Evolutionary conservation across 106 monocot species (phyloP), one percentile per base, ranked within the genome.

Genomic region (Iris macrosiphon): DNA sequence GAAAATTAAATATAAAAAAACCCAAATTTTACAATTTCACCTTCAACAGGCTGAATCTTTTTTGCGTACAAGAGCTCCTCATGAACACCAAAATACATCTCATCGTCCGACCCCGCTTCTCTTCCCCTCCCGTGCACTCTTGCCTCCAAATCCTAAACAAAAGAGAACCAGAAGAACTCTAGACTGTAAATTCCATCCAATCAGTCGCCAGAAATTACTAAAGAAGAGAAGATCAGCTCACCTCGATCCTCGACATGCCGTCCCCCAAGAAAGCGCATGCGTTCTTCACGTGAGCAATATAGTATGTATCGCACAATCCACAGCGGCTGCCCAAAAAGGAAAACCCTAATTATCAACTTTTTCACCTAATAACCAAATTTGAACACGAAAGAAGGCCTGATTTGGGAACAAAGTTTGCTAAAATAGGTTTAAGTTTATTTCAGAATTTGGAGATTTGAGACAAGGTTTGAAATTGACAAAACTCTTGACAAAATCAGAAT

Each of bases 231-330:
- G 23, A 8, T 20, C 15, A 46, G 19, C 35, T 51, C 43, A 87
- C 93, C 77, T 93, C 88, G 18, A 93, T 81, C 68, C 76, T 68
- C 4, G 95, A 85, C 95, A 95, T 95, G 59, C 95, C 89, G 16
- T 89, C 89, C 10, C 95, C 95, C 11, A 95, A 64, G 72, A 95
- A 89, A 40, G 95, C 95, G 59, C 95, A 95, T 0, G 95, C 89
- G 47, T 77, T 64, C 77, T 75, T 85, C 27, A 95, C 95, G 52
- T 95, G 95, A 2, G 85, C 85, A 19, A 95, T 80, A 59, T 89
- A 95, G 66, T 95, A 95, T 4, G 95, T 95, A 52, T 95, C 95
- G 60, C 95, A 95, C 41, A 95, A 63, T 24, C 95, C 89, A 37
- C 95, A 89, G 14, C 54, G 78, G 31, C 95, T 93, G 75, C 57